Percentiles rank a stretch among this genome's conserved stretches.
Evolutionary conservation across 441 rosid species (phyloP).

Genomic region (Corymbia calophylla): DNA sequence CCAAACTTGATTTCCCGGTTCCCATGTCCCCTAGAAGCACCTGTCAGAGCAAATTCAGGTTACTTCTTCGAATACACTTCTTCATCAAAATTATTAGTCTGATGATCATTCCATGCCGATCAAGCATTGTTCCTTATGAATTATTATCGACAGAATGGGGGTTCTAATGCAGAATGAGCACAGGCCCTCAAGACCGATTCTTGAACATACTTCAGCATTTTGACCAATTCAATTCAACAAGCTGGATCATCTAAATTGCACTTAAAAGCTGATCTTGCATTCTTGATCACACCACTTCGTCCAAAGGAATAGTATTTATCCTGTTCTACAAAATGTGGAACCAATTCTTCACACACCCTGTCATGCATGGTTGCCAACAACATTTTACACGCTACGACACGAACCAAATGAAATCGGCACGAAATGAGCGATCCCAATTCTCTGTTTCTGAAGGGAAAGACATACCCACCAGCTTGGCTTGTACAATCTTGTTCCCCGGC

Average conservation of each 20-base stretch:
- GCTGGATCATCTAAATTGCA: not conserved
- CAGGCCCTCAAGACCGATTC: not conserved
- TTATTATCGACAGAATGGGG: not conserved
- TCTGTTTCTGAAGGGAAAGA: slow-evolving; percentile 14
- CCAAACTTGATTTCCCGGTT: slow-evolving; percentile 41
- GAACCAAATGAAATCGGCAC: not conserved
- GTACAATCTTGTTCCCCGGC: slow-evolving; percentile 52
- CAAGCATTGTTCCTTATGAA: not conserved
- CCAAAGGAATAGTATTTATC: not conserved
- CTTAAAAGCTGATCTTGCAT: not conserved
- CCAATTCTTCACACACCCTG: not conserved
- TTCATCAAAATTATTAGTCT: not conserved
- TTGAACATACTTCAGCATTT: not conserved
- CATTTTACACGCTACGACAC: not conserved
- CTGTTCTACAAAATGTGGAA: not conserved
- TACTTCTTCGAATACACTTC: not conserved
- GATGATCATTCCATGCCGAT: not conserved
- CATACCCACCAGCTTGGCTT: slow-evolving; percentile 69
- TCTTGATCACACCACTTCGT: not conserved
- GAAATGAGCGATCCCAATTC: not conserved
- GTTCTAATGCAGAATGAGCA: not conserved
- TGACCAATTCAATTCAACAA: not conserved
- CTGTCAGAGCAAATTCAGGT: slow-evolving; percentile 8
- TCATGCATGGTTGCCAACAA: not conserved
- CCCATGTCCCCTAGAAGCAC: slow-evolving; percentile 49